Percentiles rank a stretch among this genome's conserved stretches.
Evolutionary conservation across 805 yeast species (phyloP).

Genomic region (Starmerella apis): DNA sequence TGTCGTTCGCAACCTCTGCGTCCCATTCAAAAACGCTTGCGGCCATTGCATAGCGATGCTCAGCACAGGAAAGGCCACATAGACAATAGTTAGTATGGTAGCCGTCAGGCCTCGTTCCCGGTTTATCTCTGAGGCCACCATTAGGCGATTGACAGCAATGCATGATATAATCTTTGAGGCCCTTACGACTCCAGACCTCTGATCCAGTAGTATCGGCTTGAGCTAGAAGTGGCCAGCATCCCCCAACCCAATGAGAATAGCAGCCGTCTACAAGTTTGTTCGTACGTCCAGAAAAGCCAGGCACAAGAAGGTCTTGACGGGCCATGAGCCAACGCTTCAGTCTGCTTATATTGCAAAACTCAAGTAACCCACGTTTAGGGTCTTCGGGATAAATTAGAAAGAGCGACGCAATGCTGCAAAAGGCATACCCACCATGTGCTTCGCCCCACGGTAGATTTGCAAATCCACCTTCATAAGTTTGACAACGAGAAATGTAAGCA

Average conservation of each 20-base stretch:
- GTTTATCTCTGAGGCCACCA: slow-evolving; percentile 86
- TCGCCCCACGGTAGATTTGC: slow-evolving; percentile 75
- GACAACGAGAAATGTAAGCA: slow-evolving; percentile 60
- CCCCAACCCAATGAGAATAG: slow-evolving; percentile 93
- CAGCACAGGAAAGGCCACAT: slow-evolving; percentile 59
- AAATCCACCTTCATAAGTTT: slow-evolving; percentile 92
- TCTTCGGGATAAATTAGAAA: slow-evolving; percentile 36
- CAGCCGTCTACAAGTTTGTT: slow-evolving; percentile 95
- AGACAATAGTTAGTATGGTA: slow-evolving; percentile 85
- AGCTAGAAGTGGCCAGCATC: slow-evolving; percentile 54
- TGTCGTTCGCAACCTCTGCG: slow-evolving; percentile 14
- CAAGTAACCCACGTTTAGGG: slow-evolving; percentile 31
- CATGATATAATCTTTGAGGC: slow-evolving; percentile 53
- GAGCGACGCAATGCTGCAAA: slow-evolving; percentile 68
- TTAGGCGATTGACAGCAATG: slow-evolving; percentile 58
- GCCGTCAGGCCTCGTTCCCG: slow-evolving; percentile 67
- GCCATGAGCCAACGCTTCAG: slow-evolving; percentile 50
- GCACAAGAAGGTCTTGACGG: slow-evolving; percentile 65
- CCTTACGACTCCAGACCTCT: slow-evolving; percentile 34
- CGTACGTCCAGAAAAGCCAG: slow-evolving; percentile 81
- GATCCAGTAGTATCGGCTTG: slow-evolving; percentile 34
- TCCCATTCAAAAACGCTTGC: slow-evolving; percentile 30
- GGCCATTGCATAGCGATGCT: slow-evolving; percentile 33
- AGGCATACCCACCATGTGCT: slow-evolving; percentile 96
- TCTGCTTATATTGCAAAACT: slow-evolving; percentile 39